Percentiles rank a stretch among this genome's conserved stretches.
Evolutionary conservation across 73 alveolate species (phyloP).

Genomic region (Symbiodinium natans): DNA sequence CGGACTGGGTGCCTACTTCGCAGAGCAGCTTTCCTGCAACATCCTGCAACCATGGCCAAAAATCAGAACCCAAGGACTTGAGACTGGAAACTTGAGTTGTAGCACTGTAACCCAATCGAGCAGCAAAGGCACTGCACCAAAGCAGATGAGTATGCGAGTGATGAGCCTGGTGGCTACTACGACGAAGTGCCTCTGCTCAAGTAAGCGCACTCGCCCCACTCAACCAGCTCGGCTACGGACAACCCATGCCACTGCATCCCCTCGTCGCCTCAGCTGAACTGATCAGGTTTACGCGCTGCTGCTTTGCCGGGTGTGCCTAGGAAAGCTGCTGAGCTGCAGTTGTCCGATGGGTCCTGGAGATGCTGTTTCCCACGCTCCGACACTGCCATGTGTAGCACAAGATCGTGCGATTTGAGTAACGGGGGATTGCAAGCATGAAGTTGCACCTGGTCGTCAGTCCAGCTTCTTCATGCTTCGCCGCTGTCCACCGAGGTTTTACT

Average conservation of each 20-base stretch:
- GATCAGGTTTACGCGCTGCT: constrained; percentile 37
- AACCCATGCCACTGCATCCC: neutral
- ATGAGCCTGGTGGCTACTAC: constrained; percentile 83
- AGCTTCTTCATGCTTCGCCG: no score
- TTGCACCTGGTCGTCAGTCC: no score
- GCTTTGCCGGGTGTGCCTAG: constrained; percentile 72
- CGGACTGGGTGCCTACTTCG: constrained; percentile 69
- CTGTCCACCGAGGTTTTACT: constrained; percentile 16
- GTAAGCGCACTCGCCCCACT: neutral
- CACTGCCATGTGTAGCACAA: neutral
- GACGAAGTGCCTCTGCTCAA: constrained; percentile 4
- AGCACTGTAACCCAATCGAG: no score
- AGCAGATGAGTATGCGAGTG: constrained; percentile 64
- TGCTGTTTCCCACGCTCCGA: neutral
- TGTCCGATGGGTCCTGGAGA: neutral
- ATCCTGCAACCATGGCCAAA: no score
- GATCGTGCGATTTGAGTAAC: no score
- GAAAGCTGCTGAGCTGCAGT: neutral
- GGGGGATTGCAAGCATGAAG: no score
- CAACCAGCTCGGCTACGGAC: no score
- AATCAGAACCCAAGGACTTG: no score
- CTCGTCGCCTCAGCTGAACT: neutral
- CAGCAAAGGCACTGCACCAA: constrained; percentile 51
- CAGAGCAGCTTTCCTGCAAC: neutral
- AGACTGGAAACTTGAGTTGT: no score